These are phyloP conservation scores for Turritis glabra DNA, from an alignment of 345 rosid genomes.

Conservation along the genomic window DNA sequence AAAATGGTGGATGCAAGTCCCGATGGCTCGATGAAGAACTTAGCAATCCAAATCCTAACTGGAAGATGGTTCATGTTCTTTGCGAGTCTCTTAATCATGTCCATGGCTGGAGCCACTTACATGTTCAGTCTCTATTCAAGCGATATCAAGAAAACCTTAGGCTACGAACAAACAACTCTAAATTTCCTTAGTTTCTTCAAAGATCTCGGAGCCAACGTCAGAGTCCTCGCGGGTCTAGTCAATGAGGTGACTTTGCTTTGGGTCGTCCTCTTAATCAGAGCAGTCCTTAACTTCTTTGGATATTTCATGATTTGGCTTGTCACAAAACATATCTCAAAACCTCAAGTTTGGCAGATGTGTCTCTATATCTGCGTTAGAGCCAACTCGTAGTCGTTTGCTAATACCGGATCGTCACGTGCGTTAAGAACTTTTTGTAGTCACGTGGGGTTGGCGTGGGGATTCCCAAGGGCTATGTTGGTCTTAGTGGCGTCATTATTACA, in stretches of 20 bases:
- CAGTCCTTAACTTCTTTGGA: conserved; percentile 53
- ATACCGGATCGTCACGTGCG: conserved; percentile 53
- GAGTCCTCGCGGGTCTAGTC: conserved; percentile 48
- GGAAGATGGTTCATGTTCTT: conserved; percentile 62
- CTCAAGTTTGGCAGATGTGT: conserved; percentile 60
- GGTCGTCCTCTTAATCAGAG: conserved; percentile 46
- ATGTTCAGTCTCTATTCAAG: conserved; percentile 51
- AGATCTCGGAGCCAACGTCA: conserved; percentile 55
- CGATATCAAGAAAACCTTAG: conserved; percentile 45
- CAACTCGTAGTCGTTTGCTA: conserved; percentile 57
- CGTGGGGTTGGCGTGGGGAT: conserved; percentile 54
- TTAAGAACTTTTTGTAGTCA: conserved; percentile 57
- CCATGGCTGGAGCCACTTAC: conserved; percentile 51
- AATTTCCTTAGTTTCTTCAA: conserved; percentile 51
- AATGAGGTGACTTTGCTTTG: conserved; percentile 52
- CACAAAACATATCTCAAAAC: conserved; percentile 41
- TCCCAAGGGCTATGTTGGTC: conserved; percentile 53
- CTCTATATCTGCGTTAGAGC: conserved; percentile 51
- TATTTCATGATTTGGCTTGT: conserved; percentile 53
- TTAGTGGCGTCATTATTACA: conserved; percentile 54
- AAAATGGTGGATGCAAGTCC: conserved; percentile 30
- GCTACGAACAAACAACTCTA: conserved; percentile 57
- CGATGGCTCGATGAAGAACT: conserved; percentile 31
- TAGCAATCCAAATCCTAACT: conserved; percentile 36
- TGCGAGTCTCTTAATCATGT: conserved; percentile 45